These are phyloP conservation scores for Parietaria judaica DNA, from an alignment of 306 rosid species.

Conservation along the genomic window DNA sequence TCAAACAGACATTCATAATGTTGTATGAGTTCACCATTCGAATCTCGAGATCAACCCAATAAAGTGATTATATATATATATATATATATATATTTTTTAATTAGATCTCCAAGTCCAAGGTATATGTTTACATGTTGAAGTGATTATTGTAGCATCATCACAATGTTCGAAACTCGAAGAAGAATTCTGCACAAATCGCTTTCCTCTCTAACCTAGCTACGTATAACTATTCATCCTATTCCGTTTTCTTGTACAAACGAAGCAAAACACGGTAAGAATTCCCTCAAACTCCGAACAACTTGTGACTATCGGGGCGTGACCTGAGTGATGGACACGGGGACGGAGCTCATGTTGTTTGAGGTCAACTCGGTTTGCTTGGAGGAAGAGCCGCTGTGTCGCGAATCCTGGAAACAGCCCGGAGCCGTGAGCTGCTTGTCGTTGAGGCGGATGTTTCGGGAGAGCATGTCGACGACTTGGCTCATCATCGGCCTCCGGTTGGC, in stretches of 20 bases:
- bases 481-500: slow-evolving; percentile 71
- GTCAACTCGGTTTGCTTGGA: slow-evolving; percentile 17
- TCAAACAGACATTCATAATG: neutral
- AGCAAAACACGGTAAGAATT: neutral
- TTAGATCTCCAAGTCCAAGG: too few species aligned
- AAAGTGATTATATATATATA: neutral
- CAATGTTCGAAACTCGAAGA: neutral
- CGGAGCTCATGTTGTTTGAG: slow-evolving; percentile 37
- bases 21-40: neutral
- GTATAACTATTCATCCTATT: neutral
- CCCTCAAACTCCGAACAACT: slow-evolving; percentile 3
- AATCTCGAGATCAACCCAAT: neutral
- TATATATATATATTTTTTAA: neutral
- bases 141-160: neutral
- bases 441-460: slow-evolving; percentile 55
- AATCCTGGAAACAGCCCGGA: slow-evolving; percentile 62
- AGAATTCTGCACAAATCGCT: neutral
- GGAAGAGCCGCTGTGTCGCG: slow-evolving; percentile 38
- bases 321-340: slow-evolving; percentile 35
- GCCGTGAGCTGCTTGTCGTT: slow-evolving; percentile 66
- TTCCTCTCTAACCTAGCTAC: neutral
- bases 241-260: neutral
- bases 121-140: too few species aligned
- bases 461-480: slow-evolving; percentile 76
- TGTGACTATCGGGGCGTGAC: slow-evolving; percentile 54